A percentile compares a stretch with the other conserved stretches of the same genome.
Conservation (phyloP, 805 yeast species). For the Scheffersomyces ergatensis region DNA sequence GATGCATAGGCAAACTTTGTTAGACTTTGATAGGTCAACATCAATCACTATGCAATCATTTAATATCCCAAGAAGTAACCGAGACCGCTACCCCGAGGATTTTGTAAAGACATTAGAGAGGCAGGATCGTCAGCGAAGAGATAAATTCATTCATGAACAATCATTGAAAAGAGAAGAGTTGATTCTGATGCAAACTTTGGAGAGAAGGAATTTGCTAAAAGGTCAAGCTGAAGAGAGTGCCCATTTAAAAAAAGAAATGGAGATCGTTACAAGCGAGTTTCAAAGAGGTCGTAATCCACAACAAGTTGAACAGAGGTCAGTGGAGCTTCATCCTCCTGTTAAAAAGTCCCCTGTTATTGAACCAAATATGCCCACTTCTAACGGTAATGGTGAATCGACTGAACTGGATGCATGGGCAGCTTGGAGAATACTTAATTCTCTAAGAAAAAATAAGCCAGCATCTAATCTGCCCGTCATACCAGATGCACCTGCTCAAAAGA, state of each 20-base stretch:
- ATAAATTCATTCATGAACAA: background rate
- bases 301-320: too few species aligned
- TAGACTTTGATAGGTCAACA: background rate
- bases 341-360: too few species aligned
- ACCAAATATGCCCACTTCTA: too few species aligned
- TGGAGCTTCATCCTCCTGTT: too few species aligned
- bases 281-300: too few species aligned
- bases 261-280: background rate
- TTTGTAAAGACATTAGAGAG: background rate
- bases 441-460: background rate
- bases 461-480: background rate
- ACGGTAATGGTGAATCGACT: too few species aligned
- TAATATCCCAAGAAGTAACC: background rate
- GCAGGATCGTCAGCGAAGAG: background rate
- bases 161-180: background rate
- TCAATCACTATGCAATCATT: background rate
- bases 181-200: background rate
- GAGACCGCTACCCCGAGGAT: background rate
- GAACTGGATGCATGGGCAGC: background rate
- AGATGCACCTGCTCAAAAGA: conserved; percentile 3
- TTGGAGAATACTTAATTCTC: background rate
- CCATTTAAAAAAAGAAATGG: background rate
- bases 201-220: background rate
- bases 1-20: background rate
- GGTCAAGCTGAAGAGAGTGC: background rate